These are phyloP conservation scores for Rhodotorula glutinis DNA, from an alignment of 1,284 basidiomycete genomes.

Conservation along the genomic window DNA sequence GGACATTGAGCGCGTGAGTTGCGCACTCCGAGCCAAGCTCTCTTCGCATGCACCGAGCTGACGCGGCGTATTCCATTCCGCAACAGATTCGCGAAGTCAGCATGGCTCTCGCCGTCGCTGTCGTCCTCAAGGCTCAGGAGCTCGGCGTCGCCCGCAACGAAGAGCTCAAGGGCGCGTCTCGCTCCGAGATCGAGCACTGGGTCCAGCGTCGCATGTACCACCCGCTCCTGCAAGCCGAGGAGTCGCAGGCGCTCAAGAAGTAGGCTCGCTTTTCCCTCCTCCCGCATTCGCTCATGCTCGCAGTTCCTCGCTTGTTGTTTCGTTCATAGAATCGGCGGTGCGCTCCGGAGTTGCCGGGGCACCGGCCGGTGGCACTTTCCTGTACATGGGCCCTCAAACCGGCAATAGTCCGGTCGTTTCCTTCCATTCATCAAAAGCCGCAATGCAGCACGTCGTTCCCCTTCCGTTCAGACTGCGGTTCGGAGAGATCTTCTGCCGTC, in stretches of 20 bases:
- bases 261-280: background rate
- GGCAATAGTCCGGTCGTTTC: too few species aligned
- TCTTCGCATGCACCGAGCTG: conserved; percentile 50
- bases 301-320: too few species aligned
- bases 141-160: conserved; percentile 39
- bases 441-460: too few species aligned
- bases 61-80: too few species aligned
- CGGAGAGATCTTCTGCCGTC: too few species aligned
- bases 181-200: conserved; percentile 54
- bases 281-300: too few species aligned
- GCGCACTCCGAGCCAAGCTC: conserved; percentile 62
- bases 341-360: too few species aligned
- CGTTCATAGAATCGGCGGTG: too few species aligned
- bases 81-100: conserved; percentile 74
- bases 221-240: conserved; percentile 1
- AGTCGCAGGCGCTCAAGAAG: background rate
- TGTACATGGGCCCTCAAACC: too few species aligned
- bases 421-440: too few species aligned
- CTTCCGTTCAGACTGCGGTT: too few species aligned
- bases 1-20: conserved; percentile 53
- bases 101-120: conserved; percentile 65
- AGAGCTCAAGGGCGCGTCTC: conserved; percentile 57
- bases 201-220: conserved; percentile 43
- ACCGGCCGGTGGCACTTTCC: too few species aligned
- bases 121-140: conserved; percentile 71